Percentiles rank a stretch among this genome's conserved stretches.
These are phyloP conservation scores for Ogataea sp. DNA, from an alignment of 805 yeast genomes.

Conservation along the genomic window DNA sequence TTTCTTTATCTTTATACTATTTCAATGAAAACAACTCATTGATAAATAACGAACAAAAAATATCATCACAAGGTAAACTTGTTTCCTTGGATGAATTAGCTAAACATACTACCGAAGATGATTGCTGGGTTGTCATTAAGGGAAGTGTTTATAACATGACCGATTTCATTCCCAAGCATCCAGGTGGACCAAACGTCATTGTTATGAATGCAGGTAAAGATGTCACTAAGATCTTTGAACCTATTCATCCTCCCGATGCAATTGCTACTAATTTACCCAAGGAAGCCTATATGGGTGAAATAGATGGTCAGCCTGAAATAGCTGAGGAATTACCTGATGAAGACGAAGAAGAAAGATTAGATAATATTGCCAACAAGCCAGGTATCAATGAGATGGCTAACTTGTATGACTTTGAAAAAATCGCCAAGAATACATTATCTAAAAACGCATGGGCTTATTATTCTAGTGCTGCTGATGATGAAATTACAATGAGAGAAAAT, in stretches of 20 bases:
- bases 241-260: constrained; percentile 87
- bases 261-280: constrained; percentile 52
- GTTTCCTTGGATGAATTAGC: constrained; percentile 26
- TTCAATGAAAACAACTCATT: too few relatives aligned
- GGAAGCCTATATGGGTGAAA: constrained; percentile 52
- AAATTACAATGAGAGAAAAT: constrained; percentile 81
- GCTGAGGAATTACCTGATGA: constrained; percentile 27
- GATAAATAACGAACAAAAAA: too few relatives aligned
- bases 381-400: constrained; percentile 64
- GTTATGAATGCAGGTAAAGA: constrained; percentile 47
- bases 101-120: constrained; percentile 38
- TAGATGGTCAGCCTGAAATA: constrained; percentile 27
- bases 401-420: constrained; percentile 76
- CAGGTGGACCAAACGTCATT: constrained; percentile 27
- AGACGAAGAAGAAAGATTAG: constrained; percentile 35
- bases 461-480: constrained; percentile 90
- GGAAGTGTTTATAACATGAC: constrained; percentile 37
- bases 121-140: constrained; percentile 42
- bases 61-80: too few relatives aligned
- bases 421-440: constrained; percentile 73
- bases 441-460: constrained; percentile 89
- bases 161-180: constrained; percentile 27
- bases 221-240: constrained; percentile 78
- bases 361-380: constrained; percentile 48
- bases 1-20: too few relatives aligned